Evolutionary conservation across 192 early-diverging fungal species (phyloP), one percentile per base, ranked within the genome.

Genomic region (Chytriomyces sp.): DNA sequence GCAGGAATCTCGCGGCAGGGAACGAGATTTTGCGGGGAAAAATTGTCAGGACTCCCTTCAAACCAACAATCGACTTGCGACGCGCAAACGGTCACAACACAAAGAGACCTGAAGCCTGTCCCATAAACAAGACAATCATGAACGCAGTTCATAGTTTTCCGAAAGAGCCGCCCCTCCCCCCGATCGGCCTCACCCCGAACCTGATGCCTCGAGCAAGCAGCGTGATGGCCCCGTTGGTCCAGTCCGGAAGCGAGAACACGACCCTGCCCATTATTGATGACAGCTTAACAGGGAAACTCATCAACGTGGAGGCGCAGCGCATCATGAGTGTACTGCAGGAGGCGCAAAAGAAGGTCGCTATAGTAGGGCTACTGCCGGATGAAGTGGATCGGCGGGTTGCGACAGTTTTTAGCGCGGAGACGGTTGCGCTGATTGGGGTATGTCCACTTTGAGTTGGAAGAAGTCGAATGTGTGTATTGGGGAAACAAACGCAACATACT

Each of bases 271-370:
- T 54, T 32, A 77, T 79, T 4, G 77, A 84, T 49, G 40, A 65
- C 33, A 52, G 56, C 5, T 72, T 78, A 33, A 84, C 82, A 5
- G 78, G 77, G 31, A 86, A 86, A 75, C 70, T 86, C 5, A 77
- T 82, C 1, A 84, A 84, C 61, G 79, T 86, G 33, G 84, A 86
- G 58, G 79, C 84, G 2, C 84, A 87, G 60, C 62, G 85, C 3
- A 78, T 87, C 52, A 82, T 87, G 83, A 67, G 82, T 57, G 85
- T 87, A n/a, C 32, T 87, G 66, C 75, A 83, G 63, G 85, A 87
- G 52, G 63, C 81, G 40, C 84, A 85, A 59, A 56, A 69, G 39
- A 87, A 87, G 58, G 77, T 87, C 3, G 38, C 63, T 33, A 37
- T 87, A 5, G 73, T 87, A 7, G 79, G 77, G 4, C 41, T 83